Evolutionary conservation across 1,139 yeast species (phyloP).

Genomic region (Candida neerlandica): DNA sequence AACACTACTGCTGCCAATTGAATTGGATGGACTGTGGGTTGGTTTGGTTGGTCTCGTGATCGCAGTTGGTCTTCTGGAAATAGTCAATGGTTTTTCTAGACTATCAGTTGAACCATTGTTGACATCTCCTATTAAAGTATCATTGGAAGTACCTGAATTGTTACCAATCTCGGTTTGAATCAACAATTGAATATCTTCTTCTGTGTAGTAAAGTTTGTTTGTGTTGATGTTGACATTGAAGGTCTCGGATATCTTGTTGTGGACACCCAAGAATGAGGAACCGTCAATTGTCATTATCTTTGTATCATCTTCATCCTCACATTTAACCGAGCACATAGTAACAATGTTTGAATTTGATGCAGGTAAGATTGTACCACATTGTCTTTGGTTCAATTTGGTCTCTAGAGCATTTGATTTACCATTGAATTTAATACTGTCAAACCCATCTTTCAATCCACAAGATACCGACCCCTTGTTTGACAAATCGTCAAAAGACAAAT

Average conservation of each 20-base stretch:
- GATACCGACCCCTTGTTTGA: constrained; percentile 20
- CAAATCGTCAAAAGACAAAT: constrained; percentile 23
- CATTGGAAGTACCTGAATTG: constrained; percentile 30
- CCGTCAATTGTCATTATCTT: constrained; percentile 56
- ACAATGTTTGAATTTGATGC: constrained; percentile 57
- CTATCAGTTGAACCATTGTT: constrained; percentile 8
- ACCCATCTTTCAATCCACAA: constrained; percentile 52
- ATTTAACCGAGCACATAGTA: constrained; percentile 40
- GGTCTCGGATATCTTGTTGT: constrained; percentile 44
- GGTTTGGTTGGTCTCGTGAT: constrained; percentile 4
- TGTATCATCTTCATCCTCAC: constrained; percentile 28
- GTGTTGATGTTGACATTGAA: constrained; percentile 24
- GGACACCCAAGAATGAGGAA: constrained; percentile 57
- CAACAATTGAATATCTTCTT: constrained; percentile 32
- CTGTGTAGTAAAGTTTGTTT: constrained; percentile 34
- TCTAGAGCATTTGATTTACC: constrained; percentile 34
- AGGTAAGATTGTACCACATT: constrained; percentile 63
- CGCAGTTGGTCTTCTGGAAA: constrained; percentile 23
- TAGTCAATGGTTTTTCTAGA: constrained; percentile 25
- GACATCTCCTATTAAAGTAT: background rate
- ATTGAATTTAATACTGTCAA: constrained; percentile 44
- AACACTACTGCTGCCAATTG: constrained; percentile 1
- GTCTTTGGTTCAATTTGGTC: constrained; percentile 41
- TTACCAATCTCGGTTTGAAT: constrained; percentile 25
- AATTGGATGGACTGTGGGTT: background rate